Conservation (phyloP, 805 yeast genomes). For the Pichia californica region DNA sequence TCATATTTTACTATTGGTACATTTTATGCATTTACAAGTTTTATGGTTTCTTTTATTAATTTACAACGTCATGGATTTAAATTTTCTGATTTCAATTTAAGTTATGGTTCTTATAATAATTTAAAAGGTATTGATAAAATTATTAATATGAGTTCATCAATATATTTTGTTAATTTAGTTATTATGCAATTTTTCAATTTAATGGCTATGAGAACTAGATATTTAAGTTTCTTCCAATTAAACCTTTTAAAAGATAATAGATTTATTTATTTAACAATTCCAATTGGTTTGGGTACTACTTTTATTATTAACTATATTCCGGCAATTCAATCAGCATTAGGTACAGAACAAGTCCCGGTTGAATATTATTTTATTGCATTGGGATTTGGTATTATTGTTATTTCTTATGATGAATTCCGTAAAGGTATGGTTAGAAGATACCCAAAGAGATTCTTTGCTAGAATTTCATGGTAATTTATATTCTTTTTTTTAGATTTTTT, state of each 20-base stretch:
- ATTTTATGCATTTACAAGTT: conserved; percentile 32
- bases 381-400: conserved; percentile 37
- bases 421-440: conserved; percentile 31
- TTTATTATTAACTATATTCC: conserved; percentile 1
- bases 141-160: conserved; percentile 1
- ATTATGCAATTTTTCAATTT: conserved; percentile 4
- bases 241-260: conserved; percentile 1
- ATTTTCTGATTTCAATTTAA: not conserved
- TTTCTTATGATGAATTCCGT: conserved; percentile 38
- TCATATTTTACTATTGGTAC: conserved; percentile 39
- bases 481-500: not conserved
- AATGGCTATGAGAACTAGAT: conserved; percentile 3
- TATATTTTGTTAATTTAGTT: conserved; percentile 2
- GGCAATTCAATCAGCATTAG: conserved; percentile 1
- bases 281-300: not conserved
- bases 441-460: conserved; percentile 39
- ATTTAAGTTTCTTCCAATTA: conserved; percentile 1
- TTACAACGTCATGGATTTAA: conserved; percentile 1
- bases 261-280: not conserved
- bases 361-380: conserved; percentile 40
- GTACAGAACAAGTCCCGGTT: conserved; percentile 32
- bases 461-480: conserved; percentile 1
- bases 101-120: not conserved
- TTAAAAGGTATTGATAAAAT: not conserved
- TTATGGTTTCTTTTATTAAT: conserved; percentile 28